Conservation (phyloP, 768 basidiomycete species). For the Hortiboletus flavorubellus region DNA sequence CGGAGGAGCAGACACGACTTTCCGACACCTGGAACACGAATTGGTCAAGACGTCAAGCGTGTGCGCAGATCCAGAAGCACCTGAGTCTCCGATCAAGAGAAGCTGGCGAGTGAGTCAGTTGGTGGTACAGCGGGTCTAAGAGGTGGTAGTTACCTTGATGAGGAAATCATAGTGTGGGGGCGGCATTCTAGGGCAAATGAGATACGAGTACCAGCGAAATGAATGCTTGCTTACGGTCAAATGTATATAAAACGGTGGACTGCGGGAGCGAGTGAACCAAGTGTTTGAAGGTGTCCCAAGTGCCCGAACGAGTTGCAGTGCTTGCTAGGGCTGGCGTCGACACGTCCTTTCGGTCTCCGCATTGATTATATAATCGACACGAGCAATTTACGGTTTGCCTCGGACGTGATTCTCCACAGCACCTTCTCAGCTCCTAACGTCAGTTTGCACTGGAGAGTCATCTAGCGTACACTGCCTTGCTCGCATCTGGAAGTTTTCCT, state of each 20-base stretch:
- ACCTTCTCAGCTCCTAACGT: background rate
- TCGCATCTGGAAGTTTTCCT: background rate
- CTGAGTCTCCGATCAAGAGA: slow-evolving; percentile 94
- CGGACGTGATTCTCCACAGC: slow-evolving; percentile 1
- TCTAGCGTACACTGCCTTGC: background rate
- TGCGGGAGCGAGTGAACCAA: background rate
- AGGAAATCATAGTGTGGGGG: slow-evolving; percentile 97
- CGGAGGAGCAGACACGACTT: slow-evolving; percentile 94
- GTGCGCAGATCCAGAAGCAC: slow-evolving; percentile 35
- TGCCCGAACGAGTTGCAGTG: background rate
- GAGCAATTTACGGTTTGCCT: background rate
- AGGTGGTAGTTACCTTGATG: slow-evolving; percentile 64
- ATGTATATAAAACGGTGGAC: background rate
- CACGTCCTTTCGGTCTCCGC: background rate
- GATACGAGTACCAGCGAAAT: background rate
- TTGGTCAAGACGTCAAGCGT: slow-evolving; percentile 7
- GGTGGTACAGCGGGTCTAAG: slow-evolving; percentile 2
- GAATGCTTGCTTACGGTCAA: background rate
- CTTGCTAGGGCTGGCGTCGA: background rate
- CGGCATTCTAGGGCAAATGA: slow-evolving; percentile 50
- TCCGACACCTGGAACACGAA: slow-evolving; percentile 66
- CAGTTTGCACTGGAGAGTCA: background rate
- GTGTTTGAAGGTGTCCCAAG: background rate
- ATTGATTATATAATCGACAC: background rate
- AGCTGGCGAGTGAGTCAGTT: slow-evolving; percentile 47